These are phyloP conservation scores for Penicillium robsamsonii DNA, from an alignment of 495 filamentous ascomycete species.

Conservation along the genomic window DNA sequence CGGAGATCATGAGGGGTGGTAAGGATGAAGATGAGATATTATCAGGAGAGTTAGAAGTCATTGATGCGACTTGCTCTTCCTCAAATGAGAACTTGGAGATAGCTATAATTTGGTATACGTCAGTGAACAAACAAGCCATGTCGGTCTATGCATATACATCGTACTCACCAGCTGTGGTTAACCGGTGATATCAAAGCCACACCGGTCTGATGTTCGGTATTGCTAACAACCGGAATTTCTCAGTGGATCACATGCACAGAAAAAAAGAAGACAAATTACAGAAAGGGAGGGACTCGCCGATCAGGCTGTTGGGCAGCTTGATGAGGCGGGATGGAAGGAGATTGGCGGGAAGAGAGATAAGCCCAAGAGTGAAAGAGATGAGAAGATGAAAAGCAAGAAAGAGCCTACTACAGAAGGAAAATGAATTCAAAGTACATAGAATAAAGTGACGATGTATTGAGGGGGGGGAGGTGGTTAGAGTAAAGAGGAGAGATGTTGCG, in stretches of 20 bases:
- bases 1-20: slow-evolving; percentile 29
- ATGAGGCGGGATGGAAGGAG: slow-evolving; percentile 4
- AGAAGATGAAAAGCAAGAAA: slow-evolving; percentile 1
- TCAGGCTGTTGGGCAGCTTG: slow-evolving; percentile 9
- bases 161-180: not conserved
- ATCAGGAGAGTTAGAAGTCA: not conserved
- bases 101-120: not conserved
- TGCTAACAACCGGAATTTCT: not conserved
- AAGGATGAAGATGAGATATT: not conserved
- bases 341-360: not conserved
- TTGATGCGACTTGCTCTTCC: not conserved
- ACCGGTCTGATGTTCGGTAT: not conserved
- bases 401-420: not conserved
- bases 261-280: not conserved
- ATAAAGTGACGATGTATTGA: not conserved
- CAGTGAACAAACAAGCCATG: not conserved
- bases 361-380: not conserved
- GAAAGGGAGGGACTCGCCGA: not conserved
- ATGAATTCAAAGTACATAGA: slow-evolving; percentile 1
- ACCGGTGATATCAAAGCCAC: not conserved
- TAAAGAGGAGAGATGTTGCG: not conserved
- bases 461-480: not conserved
- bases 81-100: not conserved
- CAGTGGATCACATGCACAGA: not conserved
- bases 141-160: not conserved